Base-by-base conservation (phyloP, 176 grass and related monocot species). In the sorghum (Sorghum bicolor) region DNA sequence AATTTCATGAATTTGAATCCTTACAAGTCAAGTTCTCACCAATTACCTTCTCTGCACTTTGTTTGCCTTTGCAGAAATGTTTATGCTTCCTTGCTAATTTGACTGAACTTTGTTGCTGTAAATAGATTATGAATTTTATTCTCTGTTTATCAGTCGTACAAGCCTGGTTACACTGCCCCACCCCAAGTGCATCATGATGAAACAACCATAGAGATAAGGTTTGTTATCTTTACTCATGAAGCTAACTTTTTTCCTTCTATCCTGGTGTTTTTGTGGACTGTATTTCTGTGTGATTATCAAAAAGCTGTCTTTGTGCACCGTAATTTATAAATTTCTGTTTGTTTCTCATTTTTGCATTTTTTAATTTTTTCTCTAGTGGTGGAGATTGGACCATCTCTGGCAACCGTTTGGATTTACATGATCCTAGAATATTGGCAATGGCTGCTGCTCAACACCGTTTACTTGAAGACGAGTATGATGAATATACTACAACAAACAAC, bases 161-260 rank as follows among this genome's bases (percentile, higher is more conserved):
- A 88, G 66, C 92, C 92, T 89, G 92, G 87, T 70, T 98, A 98
- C 72, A 93, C 89, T 71, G 88, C 92, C 74, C 86, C 86, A 83
- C 82, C 90, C 22, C 88, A 52, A 48, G 72, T 70, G 39, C 75
- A 89, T 75, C 87, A 92, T 67, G 92, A 98, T 47, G 95, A 98
- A 80, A 93, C 95, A 25, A 80, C 85, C 69, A 98, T 94, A 88
- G 95, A 94, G 73, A 98, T 98, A 77, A 92, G 87, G 95, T 87
- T 80, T 40, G 40, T 79, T 75, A 22, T 94, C 17, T 75, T 45
- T 20, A 48, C 77, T 31, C 70, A 26, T 63, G 33, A 44, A 44
- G 70, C 38, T 82, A 40, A 68, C 58, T 52, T 32, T 72, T 75
- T 85, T 38, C 10, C 31, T 70, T 81, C 30, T 85, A 72, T 77